Conservation (phyloP, 148 eudicot species). For the Chenopodium quinoa region DNA sequence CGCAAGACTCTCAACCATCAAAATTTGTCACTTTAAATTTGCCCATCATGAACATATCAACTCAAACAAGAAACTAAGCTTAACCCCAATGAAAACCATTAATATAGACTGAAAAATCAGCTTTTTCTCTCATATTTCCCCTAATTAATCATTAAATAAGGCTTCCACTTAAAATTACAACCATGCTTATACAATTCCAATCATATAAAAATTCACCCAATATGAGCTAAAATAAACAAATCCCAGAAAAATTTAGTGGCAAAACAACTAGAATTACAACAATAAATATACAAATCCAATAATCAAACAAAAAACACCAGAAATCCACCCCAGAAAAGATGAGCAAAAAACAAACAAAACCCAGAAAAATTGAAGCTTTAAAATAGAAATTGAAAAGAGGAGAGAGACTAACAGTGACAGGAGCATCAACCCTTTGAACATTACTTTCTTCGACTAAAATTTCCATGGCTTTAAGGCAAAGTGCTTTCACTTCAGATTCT, state of each 20-base stretch:
- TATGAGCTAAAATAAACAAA: background rate
- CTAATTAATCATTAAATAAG: background rate
- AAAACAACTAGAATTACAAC: background rate
- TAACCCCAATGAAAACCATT: background rate
- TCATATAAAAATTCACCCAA: background rate
- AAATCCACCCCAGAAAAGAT: background rate
- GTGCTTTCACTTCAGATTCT: conserved; percentile 80
- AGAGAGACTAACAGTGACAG: conserved; percentile 66
- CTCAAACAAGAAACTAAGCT: background rate
- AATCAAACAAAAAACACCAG: background rate
- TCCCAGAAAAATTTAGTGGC: background rate
- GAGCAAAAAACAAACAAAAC: background rate
- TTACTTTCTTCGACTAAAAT: conserved; percentile 88
- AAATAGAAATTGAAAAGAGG: background rate
- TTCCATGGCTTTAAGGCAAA: conserved; percentile 89
- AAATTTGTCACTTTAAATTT: background rate
- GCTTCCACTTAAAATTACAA: background rate
- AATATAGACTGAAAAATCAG: background rate
- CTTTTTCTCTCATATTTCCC: background rate
- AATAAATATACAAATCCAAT: background rate
- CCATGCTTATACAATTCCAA: background rate
- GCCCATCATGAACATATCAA: background rate
- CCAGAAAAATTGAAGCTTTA: background rate
- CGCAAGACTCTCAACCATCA: background rate
- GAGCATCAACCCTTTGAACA: conserved; percentile 90